Base-by-base conservation (phyloP, 2,329 filamentous ascomycete species). In the Gremmenia infestans region DNA sequence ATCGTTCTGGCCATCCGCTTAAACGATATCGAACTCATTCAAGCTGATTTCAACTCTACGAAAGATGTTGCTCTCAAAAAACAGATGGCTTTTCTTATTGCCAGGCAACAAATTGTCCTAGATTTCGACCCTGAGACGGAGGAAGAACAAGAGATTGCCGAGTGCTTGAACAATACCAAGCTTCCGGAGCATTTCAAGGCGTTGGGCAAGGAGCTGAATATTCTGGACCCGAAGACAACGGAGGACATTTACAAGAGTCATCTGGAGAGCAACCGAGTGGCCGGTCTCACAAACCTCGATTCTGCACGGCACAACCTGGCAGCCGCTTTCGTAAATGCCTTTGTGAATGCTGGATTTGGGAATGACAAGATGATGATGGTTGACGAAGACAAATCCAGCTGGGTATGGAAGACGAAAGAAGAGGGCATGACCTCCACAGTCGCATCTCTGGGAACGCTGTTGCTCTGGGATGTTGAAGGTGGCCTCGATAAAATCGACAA, bases 201-300 rank as follows among this genome's bases (percentile, higher is more conserved):
- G 5, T 78, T 99, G 35, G 95, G 87, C 56, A 97, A 97, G 74
- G 94, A 99, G 72, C 81, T 99, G 53, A 97, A 99, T 73, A 93
- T 99, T 52, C 78, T 97, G 43, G 94, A 99, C 61, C 94, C 94
- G 37, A 97, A 97, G 78, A 89, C 90, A 45, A 95, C 93, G 0
- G 94, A 99, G 71, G 95, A 99, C 68, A 99, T 99, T 67, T 99
- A 99, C 82, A 99, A 99, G 79, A 96, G 91, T 69, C 94, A 99
- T 73, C 82, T 99, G 5, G 94, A 99, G 75, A 97, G 89, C 76
- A 96, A 87, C 67, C 85, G 95, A 59, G 94, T 95, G 52, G 90
- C 91, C 23, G 92, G 91, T 37, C 83, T 96, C 74, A 97, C 93
- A 11, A 97, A 97, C 70, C 84, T 95, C 48, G 94, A 99, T 71